phyloP scores from a whole-genome alignment of 1,284 basidiomycete species.

The Grifola frondosa region DNA sequence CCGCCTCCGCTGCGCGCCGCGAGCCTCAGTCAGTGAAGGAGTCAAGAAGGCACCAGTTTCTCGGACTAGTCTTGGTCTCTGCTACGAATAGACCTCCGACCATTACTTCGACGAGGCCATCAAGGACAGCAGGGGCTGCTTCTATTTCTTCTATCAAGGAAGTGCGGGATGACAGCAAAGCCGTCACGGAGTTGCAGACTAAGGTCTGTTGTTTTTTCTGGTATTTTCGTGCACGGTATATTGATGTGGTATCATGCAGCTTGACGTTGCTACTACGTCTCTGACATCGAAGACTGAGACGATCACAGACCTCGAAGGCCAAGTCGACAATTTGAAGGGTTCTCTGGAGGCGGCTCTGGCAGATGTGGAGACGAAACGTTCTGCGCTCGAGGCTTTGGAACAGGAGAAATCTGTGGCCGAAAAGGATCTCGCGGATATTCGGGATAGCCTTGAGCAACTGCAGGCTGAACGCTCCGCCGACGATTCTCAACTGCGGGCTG shows the following conservation, averaged over 20 bases:
- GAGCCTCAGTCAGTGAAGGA: constrained; percentile 36
- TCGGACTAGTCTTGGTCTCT: constrained; percentile 25
- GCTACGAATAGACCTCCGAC: constrained; percentile 26
- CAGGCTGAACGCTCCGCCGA: constrained; percentile 41
- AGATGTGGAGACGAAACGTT: constrained; percentile 48
- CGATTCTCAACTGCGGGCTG: constrained; percentile 37
- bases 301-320: constrained; percentile 50
- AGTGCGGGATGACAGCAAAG: constrained; percentile 59
- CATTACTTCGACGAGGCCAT: constrained; percentile 32
- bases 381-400: constrained; percentile 46
- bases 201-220: constrained; percentile 44
- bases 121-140: constrained; percentile 43
- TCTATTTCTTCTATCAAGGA: constrained; percentile 74
- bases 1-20: constrained; percentile 30
- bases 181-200: constrained; percentile 53
- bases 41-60: constrained; percentile 31
- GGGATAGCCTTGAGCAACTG: constrained; percentile 41
- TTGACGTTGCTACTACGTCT: constrained; percentile 54
- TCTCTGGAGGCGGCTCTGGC: constrained; percentile 49
- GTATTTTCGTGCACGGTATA: not conserved
- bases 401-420: constrained; percentile 49
- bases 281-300: constrained; percentile 50
- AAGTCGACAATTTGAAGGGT: constrained; percentile 48
- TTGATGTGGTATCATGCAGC: constrained; percentile 38
- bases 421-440: constrained; percentile 44